These are phyloP conservation scores for Picocystis salinarum DNA, from an alignment of 139 green algal genomes.

Conservation along the genomic window DNA sequence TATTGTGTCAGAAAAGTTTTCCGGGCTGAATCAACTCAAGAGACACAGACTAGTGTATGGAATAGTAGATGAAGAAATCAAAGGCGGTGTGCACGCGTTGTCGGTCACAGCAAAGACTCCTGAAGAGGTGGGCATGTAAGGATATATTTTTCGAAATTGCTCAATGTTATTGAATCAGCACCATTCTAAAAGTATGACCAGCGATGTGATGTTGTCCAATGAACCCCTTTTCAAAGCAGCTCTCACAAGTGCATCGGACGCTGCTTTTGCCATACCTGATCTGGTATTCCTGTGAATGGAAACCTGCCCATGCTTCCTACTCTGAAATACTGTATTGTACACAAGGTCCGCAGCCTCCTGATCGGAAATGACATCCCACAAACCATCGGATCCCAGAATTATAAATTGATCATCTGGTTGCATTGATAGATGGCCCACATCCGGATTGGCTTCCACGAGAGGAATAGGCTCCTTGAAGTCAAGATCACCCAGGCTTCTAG, in stretches of 20 bases:
- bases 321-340: neutral
- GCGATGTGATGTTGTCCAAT: slow-evolving; percentile 37
- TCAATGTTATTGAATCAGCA: no score
- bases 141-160: no score
- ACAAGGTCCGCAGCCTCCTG: slow-evolving; percentile 25
- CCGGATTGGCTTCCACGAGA: slow-evolving; percentile 24
- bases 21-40: slow-evolving; percentile 34
- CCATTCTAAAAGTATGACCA: neutral
- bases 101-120: slow-evolving; percentile 35
- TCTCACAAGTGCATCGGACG: slow-evolving; percentile 14
- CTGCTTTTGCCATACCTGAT: neutral
- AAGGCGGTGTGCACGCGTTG: slow-evolving; percentile 29
- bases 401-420: slow-evolving; percentile 21
- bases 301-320: neutral
- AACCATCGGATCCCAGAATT: neutral
- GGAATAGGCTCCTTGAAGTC: slow-evolving; percentile 50
- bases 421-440: slow-evolving; percentile 22
- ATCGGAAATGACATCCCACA: slow-evolving; percentile 37
- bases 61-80: slow-evolving; percentile 34
- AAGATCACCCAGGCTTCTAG: slow-evolving; percentile 35
- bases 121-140: no score
- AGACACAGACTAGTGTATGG: slow-evolving; percentile 34
- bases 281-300: neutral
- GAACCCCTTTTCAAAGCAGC: slow-evolving; percentile 39
- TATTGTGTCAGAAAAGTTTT: slow-evolving; percentile 32